A percentile compares a stretch with the other conserved stretches of the same genome.
These are phyloP conservation scores for Pestalotiopsis sp. DNA, from an alignment of 2,329 filamentous ascomycete genomes.

Conservation along the genomic window DNA sequence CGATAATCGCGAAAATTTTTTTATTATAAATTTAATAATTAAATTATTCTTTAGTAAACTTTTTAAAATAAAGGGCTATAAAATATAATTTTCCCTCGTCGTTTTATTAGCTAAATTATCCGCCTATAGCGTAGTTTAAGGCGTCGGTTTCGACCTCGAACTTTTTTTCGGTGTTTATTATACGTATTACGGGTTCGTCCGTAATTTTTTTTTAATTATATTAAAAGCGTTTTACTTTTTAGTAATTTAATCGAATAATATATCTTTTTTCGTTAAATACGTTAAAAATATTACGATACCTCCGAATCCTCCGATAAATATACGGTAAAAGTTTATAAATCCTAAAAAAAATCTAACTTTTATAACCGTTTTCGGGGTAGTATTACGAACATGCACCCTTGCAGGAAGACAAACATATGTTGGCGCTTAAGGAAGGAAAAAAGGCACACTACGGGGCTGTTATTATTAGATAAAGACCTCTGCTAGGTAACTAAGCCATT, in stretches of 20 bases:
- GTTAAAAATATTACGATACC: too few relatives aligned
- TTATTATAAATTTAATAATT: conserved; percentile 28
- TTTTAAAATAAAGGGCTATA: conserved; percentile 19
- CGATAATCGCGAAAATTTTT: conserved; percentile 26
- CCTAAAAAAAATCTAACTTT: conserved; percentile 8
- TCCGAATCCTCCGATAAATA: conserved; percentile 4
- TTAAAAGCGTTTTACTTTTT: background rate
- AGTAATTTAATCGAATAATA: background rate
- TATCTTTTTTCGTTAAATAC: too few relatives aligned
- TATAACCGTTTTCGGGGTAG: conserved; percentile 12
- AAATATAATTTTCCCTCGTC: conserved; percentile 11
- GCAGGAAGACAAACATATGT: too few relatives aligned
- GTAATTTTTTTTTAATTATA: background rate
- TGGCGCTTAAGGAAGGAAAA: too few relatives aligned
- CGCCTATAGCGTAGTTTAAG: background rate
- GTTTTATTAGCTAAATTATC: conserved; percentile 12
- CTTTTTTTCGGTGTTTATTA: conserved; percentile 2
- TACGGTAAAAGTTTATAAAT: conserved; percentile 14
- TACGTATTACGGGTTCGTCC: too few relatives aligned
- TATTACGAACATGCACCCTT: background rate
- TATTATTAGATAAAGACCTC: too few relatives aligned
- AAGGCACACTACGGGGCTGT: too few relatives aligned
- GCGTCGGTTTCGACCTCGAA: conserved; percentile 11
- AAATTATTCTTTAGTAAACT: conserved; percentile 22
- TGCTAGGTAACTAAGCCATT: too few relatives aligned